Evolutionary conservation across 805 yeast species (phyloP), one percentile per base, ranked within the genome.

Genomic region (Wickerhamomyces hampshirensis): DNA sequence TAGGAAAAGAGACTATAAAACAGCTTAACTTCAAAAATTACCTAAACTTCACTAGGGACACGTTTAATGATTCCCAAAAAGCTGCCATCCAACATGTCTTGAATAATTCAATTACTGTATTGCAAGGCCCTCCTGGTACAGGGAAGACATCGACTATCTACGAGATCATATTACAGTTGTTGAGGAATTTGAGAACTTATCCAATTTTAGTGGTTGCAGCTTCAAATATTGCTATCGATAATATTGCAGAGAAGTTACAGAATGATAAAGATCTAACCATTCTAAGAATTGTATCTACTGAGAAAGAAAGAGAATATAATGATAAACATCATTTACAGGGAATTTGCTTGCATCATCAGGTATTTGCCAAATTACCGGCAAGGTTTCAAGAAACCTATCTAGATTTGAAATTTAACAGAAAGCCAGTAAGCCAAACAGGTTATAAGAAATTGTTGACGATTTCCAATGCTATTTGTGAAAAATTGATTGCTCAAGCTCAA

Each of bases 111-210:
- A 71, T 68, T 34, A 77, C 78, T 3, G 48, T 83, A 13, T 66
- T 83, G 15, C 89, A 81, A 56, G 93, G 93, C 2, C 93, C 93
- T 1, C 89, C 89, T 3, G 93, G 93, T 10, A 83, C 93, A 0
- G 93, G 93, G 39, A 83, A 83, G 54, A 83, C 93, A 0, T 75
- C 80, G 30, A 82, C 89, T 0, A 61, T 83, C 21, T 77, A 79
- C 31, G 91, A 82, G 51, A 63, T 80, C 21, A 61, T 76, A 39
- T 49, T 77, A 29, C 80, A 78, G 48, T 63, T 78, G 39, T 60
- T 80, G 37, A 71, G 68, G 29, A 73, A 73, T 33, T 63, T 75
- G 44, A 65, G 72, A 48, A 67, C 77, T 3, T 75, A 66, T 47
- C 87, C 87, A 2, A 76, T 81, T 28, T 60, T 80, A 38, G 85